These are phyloP conservation scores for Entomortierella chlamydospora DNA, from an alignment of 192 early-diverging fungal species.

Conservation along the genomic window DNA sequence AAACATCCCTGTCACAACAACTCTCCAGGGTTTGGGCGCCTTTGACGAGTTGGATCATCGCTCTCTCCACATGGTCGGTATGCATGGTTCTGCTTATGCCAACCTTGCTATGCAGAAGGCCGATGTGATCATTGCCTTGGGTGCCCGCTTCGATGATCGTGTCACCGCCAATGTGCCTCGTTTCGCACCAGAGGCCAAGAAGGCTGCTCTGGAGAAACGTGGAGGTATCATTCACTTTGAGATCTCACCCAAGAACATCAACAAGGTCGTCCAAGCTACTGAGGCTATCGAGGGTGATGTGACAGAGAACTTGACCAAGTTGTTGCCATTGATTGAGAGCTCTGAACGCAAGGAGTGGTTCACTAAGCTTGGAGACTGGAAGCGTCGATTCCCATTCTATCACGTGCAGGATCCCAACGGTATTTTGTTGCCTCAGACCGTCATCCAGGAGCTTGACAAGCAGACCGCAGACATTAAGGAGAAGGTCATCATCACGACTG, in stretches of 20 bases:
- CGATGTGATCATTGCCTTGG: constrained; percentile 94
- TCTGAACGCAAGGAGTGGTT: constrained; percentile 87
- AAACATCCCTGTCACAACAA: constrained; percentile 98
- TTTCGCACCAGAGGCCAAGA: constrained; percentile 94
- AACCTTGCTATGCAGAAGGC: constrained; percentile 98
- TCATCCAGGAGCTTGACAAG: constrained; percentile 91
- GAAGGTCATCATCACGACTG: constrained; percentile 94
- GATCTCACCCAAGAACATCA: constrained; percentile 99
- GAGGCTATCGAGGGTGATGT: constrained; percentile 97
- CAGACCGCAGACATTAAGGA: constrained; percentile 88
- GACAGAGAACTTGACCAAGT: constrained; percentile 81
- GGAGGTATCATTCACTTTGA: constrained; percentile 99
- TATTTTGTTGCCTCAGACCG: constrained; percentile 90
- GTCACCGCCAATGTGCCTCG: constrained; percentile 83
- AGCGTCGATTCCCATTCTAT: constrained; percentile 91
- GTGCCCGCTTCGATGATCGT: constrained; percentile 98
- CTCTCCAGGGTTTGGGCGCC: constrained; percentile 90
- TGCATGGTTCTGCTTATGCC: constrained; percentile 98
- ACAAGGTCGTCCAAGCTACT: constrained; percentile 95
- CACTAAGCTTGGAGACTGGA: constrained; percentile 85
- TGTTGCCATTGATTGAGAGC: constrained; percentile 83
- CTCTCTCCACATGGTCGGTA: constrained; percentile 97
- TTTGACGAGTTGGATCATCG: constrained; percentile 93
- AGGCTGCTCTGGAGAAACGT: constrained; percentile 85
- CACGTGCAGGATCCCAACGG: constrained; percentile 76